Conservation (phyloP, 306 rosid genomes). For the Rosa persica region DNA sequence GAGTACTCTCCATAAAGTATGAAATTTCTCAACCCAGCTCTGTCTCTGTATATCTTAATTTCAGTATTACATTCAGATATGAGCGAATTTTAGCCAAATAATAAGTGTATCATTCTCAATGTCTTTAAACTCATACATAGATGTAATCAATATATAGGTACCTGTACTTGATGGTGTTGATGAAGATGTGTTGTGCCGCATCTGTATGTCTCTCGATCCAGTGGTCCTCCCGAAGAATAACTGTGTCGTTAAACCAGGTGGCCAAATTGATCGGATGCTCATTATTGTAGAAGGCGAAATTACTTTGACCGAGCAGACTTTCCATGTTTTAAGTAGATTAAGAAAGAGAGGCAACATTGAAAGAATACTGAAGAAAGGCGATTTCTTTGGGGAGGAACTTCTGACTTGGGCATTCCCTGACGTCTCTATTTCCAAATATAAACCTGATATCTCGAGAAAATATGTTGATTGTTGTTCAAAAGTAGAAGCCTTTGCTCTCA, state of each 20-base stretch:
- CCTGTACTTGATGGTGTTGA: background rate
- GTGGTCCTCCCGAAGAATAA: background rate
- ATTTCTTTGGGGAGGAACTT: background rate
- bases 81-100: background rate
- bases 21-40: background rate
- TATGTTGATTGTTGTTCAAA: background rate
- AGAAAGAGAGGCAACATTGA: background rate
- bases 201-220: background rate
- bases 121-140: background rate
- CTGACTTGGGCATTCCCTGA: conserved; percentile 6
- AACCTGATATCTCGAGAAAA: background rate
- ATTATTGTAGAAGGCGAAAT: background rate
- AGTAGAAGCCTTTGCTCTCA: background rate
- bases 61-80: background rate
- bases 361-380: background rate
- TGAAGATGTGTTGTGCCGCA: background rate
- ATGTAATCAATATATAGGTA: background rate
- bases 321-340: background rate
- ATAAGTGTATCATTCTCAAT: background rate
- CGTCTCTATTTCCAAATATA: background rate
- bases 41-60: background rate
- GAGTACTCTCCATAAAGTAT: background rate
- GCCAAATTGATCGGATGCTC: conserved; percentile 10
- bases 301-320: background rate
- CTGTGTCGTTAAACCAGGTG: background rate